Evolutionary conservation across 371 early-diverging fungal genomes (phyloP).

Genomic region (Thermomucor indicae-seudaticae): DNA sequence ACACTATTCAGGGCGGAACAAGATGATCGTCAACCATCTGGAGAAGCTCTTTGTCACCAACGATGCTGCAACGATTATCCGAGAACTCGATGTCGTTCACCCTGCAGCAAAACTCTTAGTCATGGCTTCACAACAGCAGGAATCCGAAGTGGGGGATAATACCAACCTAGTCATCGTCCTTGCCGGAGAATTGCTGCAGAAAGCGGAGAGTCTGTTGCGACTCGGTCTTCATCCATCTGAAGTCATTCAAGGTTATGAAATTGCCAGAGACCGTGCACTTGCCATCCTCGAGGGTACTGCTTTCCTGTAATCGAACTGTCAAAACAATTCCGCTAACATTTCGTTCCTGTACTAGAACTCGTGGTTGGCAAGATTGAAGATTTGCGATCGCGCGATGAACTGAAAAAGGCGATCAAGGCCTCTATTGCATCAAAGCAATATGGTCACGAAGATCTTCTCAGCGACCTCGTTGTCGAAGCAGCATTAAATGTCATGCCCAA

Average conservation of each 20-base stretch:
- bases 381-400: conserved; percentile 50
- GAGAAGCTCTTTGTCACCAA: conserved; percentile 98
- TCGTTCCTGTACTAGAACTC: conserved; percentile 46
- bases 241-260: conserved; percentile 91
- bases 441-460: conserved; percentile 89
- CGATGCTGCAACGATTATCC: conserved; percentile 99
- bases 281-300: conserved; percentile 73
- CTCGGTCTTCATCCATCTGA: conserved; percentile 96
- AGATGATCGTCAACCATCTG: conserved; percentile 98
- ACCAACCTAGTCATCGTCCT: conserved; percentile 96
- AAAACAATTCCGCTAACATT: not conserved
- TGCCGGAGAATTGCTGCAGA: conserved; percentile 90
- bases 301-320: too few species aligned
- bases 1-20: conserved; percentile 85
- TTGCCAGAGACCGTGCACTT: conserved; percentile 82
- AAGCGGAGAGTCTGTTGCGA: conserved; percentile 89
- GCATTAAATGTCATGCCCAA: conserved; percentile 89
- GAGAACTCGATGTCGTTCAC: conserved; percentile 97
- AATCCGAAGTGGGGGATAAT: conserved; percentile 94
- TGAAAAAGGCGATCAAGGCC: conserved; percentile 70
- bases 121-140: conserved; percentile 97
- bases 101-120: conserved; percentile 98
- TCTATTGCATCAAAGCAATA: conserved; percentile 91
- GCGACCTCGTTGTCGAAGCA: conserved; percentile 84
- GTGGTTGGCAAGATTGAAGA: conserved; percentile 62